These are phyloP conservation scores for Salvia hispanica DNA, from an alignment of 257 asterid species.

Conservation along the genomic window DNA sequence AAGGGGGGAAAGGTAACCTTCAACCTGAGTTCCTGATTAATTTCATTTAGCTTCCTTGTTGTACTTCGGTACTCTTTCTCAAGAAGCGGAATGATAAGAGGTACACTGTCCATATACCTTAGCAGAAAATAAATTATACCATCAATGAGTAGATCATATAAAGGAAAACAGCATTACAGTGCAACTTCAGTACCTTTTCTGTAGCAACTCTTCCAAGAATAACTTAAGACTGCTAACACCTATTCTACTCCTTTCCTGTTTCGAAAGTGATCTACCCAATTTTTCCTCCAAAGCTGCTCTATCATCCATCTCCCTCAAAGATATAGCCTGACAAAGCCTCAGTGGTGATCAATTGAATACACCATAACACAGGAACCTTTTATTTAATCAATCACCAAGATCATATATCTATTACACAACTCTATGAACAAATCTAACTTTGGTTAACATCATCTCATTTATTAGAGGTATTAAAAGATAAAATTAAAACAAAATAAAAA, in stretches of 20 bases:
- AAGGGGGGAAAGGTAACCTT: not conserved
- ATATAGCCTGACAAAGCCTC: conserved; percentile 62
- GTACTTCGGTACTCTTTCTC: conserved; percentile 83
- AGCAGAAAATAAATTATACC: conserved; percentile 32
- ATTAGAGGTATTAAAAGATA: not conserved
- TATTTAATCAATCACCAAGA: conserved; percentile 5
- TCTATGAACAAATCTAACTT: conserved; percentile 15
- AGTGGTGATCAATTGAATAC: conserved; percentile 23
- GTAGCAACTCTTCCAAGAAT: conserved; percentile 92
- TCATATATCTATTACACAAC: not conserved
- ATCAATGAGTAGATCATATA: conserved; percentile 25
- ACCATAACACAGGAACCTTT: conserved; percentile 5
- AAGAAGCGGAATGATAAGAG: conserved; percentile 89
- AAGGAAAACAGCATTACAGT: conserved; percentile 17
- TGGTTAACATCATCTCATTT: not conserved
- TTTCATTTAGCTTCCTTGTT: conserved; percentile 80
- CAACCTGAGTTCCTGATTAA: conserved; percentile 89
- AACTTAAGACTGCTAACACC: conserved; percentile 92
- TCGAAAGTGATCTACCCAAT: conserved; percentile 83
- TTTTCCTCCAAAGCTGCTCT: conserved; percentile 82
- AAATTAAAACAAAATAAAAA: not conserved
- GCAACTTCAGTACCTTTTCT: conserved; percentile 55
- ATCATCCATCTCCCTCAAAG: conserved; percentile 85
- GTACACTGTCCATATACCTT: conserved; percentile 95
- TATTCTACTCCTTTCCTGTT: conserved; percentile 82